Evolutionary conservation across 768 basidiomycete genomes (phyloP).

Genomic region (Lactarius vividus): DNA sequence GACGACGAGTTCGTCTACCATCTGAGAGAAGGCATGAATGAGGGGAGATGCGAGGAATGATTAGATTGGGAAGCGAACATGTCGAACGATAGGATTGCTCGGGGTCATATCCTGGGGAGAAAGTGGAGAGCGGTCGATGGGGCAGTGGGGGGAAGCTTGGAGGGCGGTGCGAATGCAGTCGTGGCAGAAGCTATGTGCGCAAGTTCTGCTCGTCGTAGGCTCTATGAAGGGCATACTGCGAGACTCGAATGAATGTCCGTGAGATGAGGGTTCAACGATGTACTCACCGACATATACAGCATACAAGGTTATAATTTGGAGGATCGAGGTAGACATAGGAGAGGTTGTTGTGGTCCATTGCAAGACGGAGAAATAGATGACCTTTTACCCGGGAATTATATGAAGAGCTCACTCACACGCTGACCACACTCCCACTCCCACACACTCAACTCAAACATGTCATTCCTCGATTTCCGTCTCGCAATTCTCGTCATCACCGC

Average conservation of each 20-base stretch:
- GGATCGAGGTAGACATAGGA: slow-evolving; percentile 21
- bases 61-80: slow-evolving; percentile 45
- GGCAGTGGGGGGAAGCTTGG: slow-evolving; percentile 66
- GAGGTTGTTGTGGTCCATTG: slow-evolving; percentile 19
- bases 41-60: slow-evolving; percentile 1
- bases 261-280: accelerated
- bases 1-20: slow-evolving; percentile 79
- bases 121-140: slow-evolving; percentile 76
- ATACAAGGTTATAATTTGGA: slow-evolving; percentile 25
- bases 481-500: slow-evolving; percentile 43
- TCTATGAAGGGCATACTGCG: slow-evolving; percentile 68
- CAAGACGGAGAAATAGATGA: background rate
- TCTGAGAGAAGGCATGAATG: slow-evolving; percentile 39
- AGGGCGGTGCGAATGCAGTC: slow-evolving; percentile 77
- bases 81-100: slow-evolving; percentile 73
- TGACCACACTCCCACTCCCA: accelerated
- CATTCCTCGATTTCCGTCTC: slow-evolving; percentile 11
- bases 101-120: slow-evolving; percentile 54
- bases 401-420: background rate
- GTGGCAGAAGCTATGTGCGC: slow-evolving; percentile 84
- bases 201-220: slow-evolving; percentile 70
- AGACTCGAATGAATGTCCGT: background rate
- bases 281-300: slow-evolving; percentile 28
- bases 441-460: too few relatives aligned
- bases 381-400: background rate